phyloP scores from a whole-genome alignment of 345 rosid species.

The Arabidopsis thaliana region TAIR10.1 NC_003076.8:5192501-5193000 shows the following conservation, averaged over 20 bases:
- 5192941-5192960: not conserved
- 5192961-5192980: conserved; percentile 26
- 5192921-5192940: not conserved
- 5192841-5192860: not conserved
- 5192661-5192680: not conserved
- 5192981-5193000: conserved; percentile 38
- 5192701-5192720: not conserved
- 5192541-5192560: not conserved
- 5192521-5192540: not conserved
- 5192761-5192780: not conserved
- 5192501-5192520: not conserved
- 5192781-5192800: not conserved
- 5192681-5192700: conserved; percentile 16
- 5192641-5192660: conserved; percentile 3
- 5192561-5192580: not conserved
- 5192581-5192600: not conserved
- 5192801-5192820: not conserved
- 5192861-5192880: not conserved
- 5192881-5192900: not conserved
- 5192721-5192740: not conserved
- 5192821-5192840: not conserved
- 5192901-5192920: not conserved
- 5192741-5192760: not conserved
- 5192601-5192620: not conserved
- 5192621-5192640: conserved; percentile 23